Evolutionary conservation across 345 rosid genomes (phyloP), one percentile per base, ranked within the genome.

Genomic region (Corymbia maculata): DNA sequence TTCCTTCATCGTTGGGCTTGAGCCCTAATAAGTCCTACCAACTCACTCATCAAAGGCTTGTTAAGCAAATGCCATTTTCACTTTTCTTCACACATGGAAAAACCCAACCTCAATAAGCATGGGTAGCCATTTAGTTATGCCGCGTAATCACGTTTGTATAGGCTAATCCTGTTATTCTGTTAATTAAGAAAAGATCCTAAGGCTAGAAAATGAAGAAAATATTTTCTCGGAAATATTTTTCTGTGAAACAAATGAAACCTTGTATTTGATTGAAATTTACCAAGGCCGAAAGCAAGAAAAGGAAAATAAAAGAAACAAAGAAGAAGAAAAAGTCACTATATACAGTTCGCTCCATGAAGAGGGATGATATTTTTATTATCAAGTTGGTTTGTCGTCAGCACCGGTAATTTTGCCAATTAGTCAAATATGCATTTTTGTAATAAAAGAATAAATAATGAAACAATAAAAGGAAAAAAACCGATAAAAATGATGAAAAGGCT

Each of bases 211-310:
- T 53, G 4, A 53, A 53, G 57, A 53, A 19, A 3, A 53, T 19
- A 53, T 19, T 6, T 53, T 1, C 9, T 53, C 0, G 24, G 2
- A 19, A 53, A 53, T 53, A 19, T 53, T 0, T 53, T 53, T 53
- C 0, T 0, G 0, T 0, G 0, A 53, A 53, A 53, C 0, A 53
- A 21, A 21, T 0, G 0, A 19, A 53, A 53, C 0, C 4, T 53
- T 8, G 5, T 53, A 53, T 21, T 53, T 53, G 59, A 2, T 21
- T 21, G 6, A 52, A 17, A 52, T 52, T 52, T 52, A 52, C 8
- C 17, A 0, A 52, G 55, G 55, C 55, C 8, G 8, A 52, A 52
- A 52, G 55, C 55, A 52, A 52, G 22, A 52, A 52, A 52, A 16
- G 22, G 22, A 16, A 52, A 16, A 16, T 7, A 16, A 52, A 16